Base-by-base conservation (phyloP, 148 eudicot genomes). In the Persicaria tinctoria region DNA sequence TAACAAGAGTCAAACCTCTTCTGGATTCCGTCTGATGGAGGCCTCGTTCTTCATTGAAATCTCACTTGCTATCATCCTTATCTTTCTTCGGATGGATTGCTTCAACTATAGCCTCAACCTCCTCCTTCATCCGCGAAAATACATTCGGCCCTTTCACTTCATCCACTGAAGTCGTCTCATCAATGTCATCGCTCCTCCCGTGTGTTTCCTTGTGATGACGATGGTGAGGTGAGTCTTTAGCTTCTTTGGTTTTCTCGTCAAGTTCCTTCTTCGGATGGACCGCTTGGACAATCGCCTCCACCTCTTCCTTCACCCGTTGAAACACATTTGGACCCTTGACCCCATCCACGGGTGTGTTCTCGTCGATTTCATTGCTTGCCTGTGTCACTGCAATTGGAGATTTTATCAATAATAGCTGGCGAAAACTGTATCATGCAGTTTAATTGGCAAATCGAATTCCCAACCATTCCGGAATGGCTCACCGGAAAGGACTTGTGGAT, bases 201-300 rank as follows among this genome's bases (percentile, higher is more conserved):
- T 93, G 98, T 59, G 97, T 91, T 85, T 93, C 97, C 76, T 86
- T 80, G 77, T 85, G 82, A 80, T 93, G 98, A 23, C 9, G 80
- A 13, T 51, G 56, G 8, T 51, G 75, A 7, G 87, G 89, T 17
- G 94, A 84, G 41, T 75, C 77, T 27, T 85, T 82, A 10, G 64
- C 73, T 50, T 51, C 57, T 50, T 14, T 72, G 5, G 2, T 5
- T 47, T 27, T 62, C 68, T 27, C 73, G 5, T 47, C 0, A 27
- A 76, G 77, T 78, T 85, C 85, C 82, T 93, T 91, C 79, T 89
- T 89, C 7, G 85, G 85, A 76, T 72, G 87, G 69, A 89, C 70
- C 4, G 90, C 80, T 81, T 80, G 84, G 27, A 78, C 78, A 74
- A 91, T 78, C 51, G 98, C 98, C 82, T 93, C 97, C 41, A 87